These are phyloP conservation scores for Ganoderma boninense DNA, from an alignment of 1,284 basidiomycete species.

Conservation along the genomic window DNA sequence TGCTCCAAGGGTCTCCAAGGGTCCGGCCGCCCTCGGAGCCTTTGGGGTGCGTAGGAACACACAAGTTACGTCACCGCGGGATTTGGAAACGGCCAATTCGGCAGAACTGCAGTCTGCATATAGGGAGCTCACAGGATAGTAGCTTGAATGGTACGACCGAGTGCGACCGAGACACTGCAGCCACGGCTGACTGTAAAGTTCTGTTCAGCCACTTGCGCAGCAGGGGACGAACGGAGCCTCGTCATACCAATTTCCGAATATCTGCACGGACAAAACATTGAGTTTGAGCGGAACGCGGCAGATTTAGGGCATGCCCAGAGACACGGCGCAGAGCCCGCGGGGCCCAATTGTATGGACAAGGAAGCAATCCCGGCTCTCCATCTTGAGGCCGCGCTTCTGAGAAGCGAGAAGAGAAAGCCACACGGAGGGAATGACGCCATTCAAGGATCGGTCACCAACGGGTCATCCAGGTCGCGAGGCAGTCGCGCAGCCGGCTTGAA, in stretches of 20 bases:
- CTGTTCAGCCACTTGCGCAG: background rate
- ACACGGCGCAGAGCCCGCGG: background rate
- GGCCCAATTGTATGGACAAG: background rate
- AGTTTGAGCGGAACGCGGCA: background rate
- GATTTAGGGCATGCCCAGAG: background rate
- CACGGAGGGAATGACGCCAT: conserved; percentile 11
- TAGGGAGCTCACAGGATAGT: background rate
- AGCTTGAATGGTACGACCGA: background rate
- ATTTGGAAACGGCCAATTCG: background rate
- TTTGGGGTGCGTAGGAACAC: background rate
- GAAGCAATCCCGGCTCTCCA: background rate
- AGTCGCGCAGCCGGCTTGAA: background rate
- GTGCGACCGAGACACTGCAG: background rate
- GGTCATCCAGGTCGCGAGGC: background rate
- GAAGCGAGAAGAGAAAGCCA: conserved; percentile 2
- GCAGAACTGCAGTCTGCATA: background rate
- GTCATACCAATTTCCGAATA: background rate
- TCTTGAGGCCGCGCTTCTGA: background rate
- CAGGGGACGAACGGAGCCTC: background rate
- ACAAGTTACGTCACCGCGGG: background rate
- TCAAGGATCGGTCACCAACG: background rate
- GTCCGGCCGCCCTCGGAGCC: background rate
- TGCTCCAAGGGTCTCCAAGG: background rate
- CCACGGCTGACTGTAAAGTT: background rate
- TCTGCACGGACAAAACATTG: background rate